A percentile compares a stretch with the other conserved stretches of the same genome.
phyloP scores from a whole-genome alignment of 768 basidiomycete genomes.

The Lyophyllum shimeji region DNA sequence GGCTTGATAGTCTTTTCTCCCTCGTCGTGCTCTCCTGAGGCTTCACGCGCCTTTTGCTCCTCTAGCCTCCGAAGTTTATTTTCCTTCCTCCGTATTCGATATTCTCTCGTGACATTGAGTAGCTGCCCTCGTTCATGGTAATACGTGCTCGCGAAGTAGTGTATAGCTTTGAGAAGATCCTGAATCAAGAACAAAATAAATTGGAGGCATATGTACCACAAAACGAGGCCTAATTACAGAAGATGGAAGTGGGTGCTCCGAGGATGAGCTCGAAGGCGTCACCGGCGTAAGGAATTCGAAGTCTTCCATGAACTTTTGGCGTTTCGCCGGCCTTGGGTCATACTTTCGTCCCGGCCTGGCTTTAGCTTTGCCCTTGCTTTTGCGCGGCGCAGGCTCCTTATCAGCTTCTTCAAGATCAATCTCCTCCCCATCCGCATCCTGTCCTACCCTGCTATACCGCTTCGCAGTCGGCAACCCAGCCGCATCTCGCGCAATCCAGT shows the following conservation, averaged over 20 bases:
- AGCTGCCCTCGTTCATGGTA: constrained; percentile 65
- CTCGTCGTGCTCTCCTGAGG: constrained; percentile 7
- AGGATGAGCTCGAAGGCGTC: neutral
- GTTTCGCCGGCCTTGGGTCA: constrained; percentile 33
- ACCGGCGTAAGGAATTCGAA: constrained; percentile 54
- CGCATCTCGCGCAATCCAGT: constrained; percentile 69
- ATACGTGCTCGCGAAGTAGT: constrained; percentile 47
- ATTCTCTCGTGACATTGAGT: constrained; percentile 46
- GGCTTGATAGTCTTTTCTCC: constrained; percentile 9
- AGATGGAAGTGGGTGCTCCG: constrained; percentile 38
- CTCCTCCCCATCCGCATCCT: constrained; percentile 16
- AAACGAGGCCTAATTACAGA: constrained; percentile 39
- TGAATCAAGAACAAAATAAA: constrained; percentile 18
- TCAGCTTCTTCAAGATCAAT: constrained; percentile 6
- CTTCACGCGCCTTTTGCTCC: constrained; percentile 15
- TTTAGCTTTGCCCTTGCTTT: constrained; percentile 10
- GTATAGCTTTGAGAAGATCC: constrained; percentile 53
- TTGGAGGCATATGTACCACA: constrained; percentile 4
- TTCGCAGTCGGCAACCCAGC: constrained; percentile 48
- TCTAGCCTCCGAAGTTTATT: constrained; percentile 19
- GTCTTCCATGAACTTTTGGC: constrained; percentile 45
- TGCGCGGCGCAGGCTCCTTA: neutral
- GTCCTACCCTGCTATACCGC: constrained; percentile 25
- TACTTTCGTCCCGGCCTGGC: constrained; percentile 11
- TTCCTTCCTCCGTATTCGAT: constrained; percentile 41